These are phyloP conservation scores for Arthrobotrys iridis DNA, from an alignment of 2,329 filamentous ascomycete genomes.

Conservation along the genomic window DNA sequence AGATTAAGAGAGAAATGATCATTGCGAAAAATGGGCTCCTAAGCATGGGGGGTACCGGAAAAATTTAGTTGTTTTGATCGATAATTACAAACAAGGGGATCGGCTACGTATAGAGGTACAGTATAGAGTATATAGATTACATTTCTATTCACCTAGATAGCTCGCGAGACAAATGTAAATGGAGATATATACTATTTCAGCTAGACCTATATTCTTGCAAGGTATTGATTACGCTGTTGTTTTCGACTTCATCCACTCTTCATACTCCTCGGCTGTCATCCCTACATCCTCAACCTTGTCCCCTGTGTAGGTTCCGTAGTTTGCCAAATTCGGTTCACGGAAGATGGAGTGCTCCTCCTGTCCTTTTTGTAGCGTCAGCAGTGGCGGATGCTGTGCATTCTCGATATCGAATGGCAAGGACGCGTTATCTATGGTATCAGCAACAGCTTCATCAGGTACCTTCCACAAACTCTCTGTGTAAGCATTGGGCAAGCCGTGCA, in stretches of 20 bases:
- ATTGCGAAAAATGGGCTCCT: constrained; percentile 14
- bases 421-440: constrained; percentile 1
- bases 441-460: constrained; percentile 36
- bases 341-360: constrained; percentile 40
- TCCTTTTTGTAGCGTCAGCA: constrained; percentile 40
- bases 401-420: constrained; percentile 33
- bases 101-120: too few species aligned
- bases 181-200: too few species aligned
- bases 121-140: background rate
- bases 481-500: constrained; percentile 41
- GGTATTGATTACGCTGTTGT: background rate
- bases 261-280: constrained; percentile 32
- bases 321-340: constrained; percentile 23
- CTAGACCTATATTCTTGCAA: too few species aligned
- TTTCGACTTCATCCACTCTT: constrained; percentile 18
- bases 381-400: constrained; percentile 13
- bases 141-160: too few species aligned
- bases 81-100: too few species aligned
- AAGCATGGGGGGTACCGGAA: constrained; percentile 34
- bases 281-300: constrained; percentile 29
- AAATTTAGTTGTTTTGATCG: background rate
- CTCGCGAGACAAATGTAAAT: too few species aligned
- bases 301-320: constrained; percentile 28
- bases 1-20: constrained; percentile 45
- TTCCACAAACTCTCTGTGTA: constrained; percentile 41